These are phyloP conservation scores for Litchi chinensis DNA, from an alignment of 345 rosid species.

Conservation along the genomic window DNA sequence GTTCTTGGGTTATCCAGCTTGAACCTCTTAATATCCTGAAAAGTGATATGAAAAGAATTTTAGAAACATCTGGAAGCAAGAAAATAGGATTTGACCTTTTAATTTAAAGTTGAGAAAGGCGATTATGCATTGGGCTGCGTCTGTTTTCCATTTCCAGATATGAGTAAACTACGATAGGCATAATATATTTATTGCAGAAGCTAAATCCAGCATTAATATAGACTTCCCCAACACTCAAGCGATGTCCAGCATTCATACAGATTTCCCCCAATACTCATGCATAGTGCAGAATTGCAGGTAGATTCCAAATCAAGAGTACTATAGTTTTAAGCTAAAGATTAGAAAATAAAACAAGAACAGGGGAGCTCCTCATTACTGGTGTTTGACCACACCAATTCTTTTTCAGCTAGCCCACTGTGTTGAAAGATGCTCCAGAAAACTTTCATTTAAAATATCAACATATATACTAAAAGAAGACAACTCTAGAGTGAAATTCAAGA, in stretches of 20 bases:
- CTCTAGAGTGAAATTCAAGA: not conserved
- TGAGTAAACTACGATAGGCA: not conserved
- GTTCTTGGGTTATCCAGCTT: slow-evolving; percentile 82
- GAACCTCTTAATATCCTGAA: slow-evolving; percentile 78
- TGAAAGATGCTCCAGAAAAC: not conserved
- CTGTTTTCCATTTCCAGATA: not conserved
- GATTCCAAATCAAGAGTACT: not conserved
- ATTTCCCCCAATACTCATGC: not conserved
- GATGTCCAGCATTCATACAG: not conserved
- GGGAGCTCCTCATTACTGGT: no score
- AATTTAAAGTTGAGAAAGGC: not conserved
- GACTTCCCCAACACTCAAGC: not conserved
- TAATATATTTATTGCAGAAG: not conserved
- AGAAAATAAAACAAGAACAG: slow-evolving; percentile 11
- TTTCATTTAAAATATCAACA: not conserved
- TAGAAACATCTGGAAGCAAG: not conserved
- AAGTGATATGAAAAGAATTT: slow-evolving; percentile 22
- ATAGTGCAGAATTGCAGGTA: not conserved
- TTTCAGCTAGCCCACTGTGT: not conserved
- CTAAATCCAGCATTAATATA: not conserved
- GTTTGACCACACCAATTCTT: no score
- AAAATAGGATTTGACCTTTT: slow-evolving; percentile 9
- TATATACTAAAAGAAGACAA: not conserved
- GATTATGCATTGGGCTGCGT: not conserved
- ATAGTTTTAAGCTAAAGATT: not conserved